phyloP scores from a whole-genome alignment of 805 yeast species.

The Millerozyma acaciae region DNA sequence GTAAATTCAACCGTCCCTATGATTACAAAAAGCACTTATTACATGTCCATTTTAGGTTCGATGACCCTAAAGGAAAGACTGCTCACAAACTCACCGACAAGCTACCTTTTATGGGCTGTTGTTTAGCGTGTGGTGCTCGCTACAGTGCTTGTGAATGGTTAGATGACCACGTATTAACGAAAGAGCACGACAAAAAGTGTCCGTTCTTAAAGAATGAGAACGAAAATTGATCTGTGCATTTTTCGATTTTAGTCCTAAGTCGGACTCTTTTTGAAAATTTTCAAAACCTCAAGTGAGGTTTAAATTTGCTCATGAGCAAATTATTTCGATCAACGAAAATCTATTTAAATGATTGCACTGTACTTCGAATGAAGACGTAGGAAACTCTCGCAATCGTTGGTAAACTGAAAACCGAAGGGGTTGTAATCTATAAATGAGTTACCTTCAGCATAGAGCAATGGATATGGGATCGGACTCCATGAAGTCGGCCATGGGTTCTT shows the following conservation, averaged over 20 bases:
- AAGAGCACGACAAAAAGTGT: conserved; percentile 19
- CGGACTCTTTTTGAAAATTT: no score
- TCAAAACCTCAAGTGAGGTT: no score
- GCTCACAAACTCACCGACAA: conserved; percentile 41
- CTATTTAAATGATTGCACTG: no score
- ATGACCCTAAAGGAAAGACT: conserved; percentile 36
- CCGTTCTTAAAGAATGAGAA: conserved; percentile 12
- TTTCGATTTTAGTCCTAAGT: no score
- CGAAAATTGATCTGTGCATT: not conserved
- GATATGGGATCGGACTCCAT: conserved; percentile 7
- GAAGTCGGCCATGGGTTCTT: conserved; percentile 12
- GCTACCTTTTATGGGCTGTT: conserved; percentile 33
- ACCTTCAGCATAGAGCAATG: no score
- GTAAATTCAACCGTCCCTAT: conserved; percentile 42
- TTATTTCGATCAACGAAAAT: no score
- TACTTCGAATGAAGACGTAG: no score
- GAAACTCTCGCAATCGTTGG: no score
- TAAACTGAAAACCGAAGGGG: no score
- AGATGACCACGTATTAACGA: conserved; percentile 46
- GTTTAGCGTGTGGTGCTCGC: conserved; percentile 46
- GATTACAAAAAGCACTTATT: conserved; percentile 44
- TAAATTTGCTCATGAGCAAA: no score
- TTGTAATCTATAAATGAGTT: no score
- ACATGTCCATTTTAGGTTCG: conserved; percentile 40
- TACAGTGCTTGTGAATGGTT: conserved; percentile 55